Base-by-base conservation (phyloP, 2,329 filamentous ascomycete genomes). In the Orbilia ellipsospora region DNA sequence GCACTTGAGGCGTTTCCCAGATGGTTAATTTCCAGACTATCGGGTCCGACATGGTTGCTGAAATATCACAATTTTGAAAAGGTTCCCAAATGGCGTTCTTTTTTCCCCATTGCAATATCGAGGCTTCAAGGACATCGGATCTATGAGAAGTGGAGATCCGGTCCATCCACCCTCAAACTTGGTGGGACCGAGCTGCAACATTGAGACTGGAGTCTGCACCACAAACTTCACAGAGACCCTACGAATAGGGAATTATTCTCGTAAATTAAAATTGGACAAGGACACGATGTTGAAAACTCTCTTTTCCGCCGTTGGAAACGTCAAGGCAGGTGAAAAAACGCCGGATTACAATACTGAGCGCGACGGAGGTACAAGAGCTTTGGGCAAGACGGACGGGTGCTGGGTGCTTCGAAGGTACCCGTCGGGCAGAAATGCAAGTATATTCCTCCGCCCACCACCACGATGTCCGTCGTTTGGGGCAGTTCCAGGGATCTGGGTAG, bases 401-500 rank as follows among this genome's bases (percentile, higher is more conserved):
- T 36, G 5, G 31, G 31, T 36, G 31, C 31, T 36, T 36, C 6
- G 31, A 56, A 60, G 54, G 61, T 63, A 62, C 63, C 54, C 57
- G 55, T 66, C 70, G 63, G 70, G 42, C 70, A 66, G 56, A 68
- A 67, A 67, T 52, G 63, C 52, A 67, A 18, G 52, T 54, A 52
- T 42, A 7, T 36, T 36, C 31, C 31, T 36, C 31, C 31, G 31
- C 31, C 31, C 31, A 36, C 31, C 31, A 36, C 31, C 5, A 36
- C 23, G 23, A 23, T 23, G 31, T 36, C 31, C 31, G n/a, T 42
- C 23, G 5, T 61, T 40, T 57, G 44, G 40, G 45, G 57, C 20
- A 50, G 69, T 74, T 65, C 70, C 70, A 68, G 59, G 70, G 63
- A 68, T 74, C 70, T 74, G 70, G 70, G 62, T 67, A 67, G 18